These are phyloP conservation scores for Eucalyptus coolabah DNA, from an alignment of 345 rosid genomes.

Conservation along the genomic window DNA sequence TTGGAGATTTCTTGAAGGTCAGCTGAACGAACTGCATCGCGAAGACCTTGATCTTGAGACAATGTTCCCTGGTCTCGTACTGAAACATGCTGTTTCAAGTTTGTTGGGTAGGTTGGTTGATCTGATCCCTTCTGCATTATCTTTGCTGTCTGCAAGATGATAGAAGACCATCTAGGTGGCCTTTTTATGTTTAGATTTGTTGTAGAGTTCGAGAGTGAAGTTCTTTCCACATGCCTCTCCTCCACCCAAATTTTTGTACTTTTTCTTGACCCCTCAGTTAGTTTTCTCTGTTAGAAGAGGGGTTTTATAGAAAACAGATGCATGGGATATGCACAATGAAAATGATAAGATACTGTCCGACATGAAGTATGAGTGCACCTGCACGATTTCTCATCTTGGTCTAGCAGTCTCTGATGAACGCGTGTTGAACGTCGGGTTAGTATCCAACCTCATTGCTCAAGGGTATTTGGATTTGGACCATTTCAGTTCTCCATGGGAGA, in stretches of 20 bases:
- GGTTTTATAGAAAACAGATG: background rate
- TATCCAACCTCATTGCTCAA: background rate
- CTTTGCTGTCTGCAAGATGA: background rate
- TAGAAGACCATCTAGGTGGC: background rate
- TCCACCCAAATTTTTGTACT: background rate
- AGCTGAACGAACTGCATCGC: constrained; percentile 22
- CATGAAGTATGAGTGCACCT: background rate
- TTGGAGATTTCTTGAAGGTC: constrained; percentile 44
- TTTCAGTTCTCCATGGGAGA: background rate
- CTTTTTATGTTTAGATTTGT: background rate
- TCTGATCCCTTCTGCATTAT: constrained; percentile 30
- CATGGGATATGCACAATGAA: background rate
- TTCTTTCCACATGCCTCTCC: background rate
- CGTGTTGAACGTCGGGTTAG: background rate
- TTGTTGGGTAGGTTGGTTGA: constrained; percentile 29
- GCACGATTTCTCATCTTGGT: background rate
- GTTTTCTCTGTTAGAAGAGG: background rate
- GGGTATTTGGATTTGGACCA: background rate
- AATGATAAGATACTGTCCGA: background rate
- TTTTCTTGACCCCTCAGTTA: background rate
- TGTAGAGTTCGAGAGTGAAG: background rate
- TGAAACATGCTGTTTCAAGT: constrained; percentile 34
- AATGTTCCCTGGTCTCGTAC: background rate
- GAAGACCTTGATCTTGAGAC: constrained; percentile 12
- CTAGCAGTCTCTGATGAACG: background rate